These are phyloP conservation scores for Tephrocybe sp. DNA, from an alignment of 768 basidiomycete genomes.

Conservation along the genomic window DNA sequence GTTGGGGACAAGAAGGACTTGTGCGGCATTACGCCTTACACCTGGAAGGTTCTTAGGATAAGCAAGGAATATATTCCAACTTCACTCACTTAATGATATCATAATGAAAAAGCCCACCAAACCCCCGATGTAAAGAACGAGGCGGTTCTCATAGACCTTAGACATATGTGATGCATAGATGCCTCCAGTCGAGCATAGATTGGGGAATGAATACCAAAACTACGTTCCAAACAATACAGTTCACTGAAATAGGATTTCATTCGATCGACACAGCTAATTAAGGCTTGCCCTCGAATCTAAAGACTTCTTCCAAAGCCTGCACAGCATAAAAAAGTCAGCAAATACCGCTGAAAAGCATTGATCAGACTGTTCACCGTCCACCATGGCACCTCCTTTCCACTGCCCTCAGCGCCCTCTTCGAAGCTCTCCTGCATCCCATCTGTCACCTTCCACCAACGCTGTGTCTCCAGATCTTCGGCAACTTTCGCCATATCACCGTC, in stretches of 20 bases:
- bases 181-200: no score
- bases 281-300: constrained; percentile 57
- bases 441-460: constrained; percentile 73
- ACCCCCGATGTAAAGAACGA: no score
- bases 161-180: no score
- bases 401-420: constrained; percentile 65
- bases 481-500: constrained; percentile 64
- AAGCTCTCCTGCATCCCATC: constrained; percentile 80
- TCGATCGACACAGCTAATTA: neutral
- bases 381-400: constrained; percentile 69
- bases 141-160: no score
- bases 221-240: no score
- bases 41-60: no score
- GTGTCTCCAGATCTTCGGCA: constrained; percentile 66
- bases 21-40: no score
- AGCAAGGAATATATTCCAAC: no score
- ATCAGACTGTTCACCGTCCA: constrained; percentile 46
- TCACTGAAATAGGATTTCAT: neutral
- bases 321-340: neutral
- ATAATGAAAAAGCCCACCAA: no score
- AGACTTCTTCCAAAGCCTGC: constrained; percentile 63
- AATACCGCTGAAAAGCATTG: neutral
- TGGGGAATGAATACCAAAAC: no score
- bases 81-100: no score
- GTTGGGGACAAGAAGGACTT: no score